Evolutionary conservation across 352 stramenopile species (phyloP).

Genomic region (Globisporangium paddicum): DNA sequence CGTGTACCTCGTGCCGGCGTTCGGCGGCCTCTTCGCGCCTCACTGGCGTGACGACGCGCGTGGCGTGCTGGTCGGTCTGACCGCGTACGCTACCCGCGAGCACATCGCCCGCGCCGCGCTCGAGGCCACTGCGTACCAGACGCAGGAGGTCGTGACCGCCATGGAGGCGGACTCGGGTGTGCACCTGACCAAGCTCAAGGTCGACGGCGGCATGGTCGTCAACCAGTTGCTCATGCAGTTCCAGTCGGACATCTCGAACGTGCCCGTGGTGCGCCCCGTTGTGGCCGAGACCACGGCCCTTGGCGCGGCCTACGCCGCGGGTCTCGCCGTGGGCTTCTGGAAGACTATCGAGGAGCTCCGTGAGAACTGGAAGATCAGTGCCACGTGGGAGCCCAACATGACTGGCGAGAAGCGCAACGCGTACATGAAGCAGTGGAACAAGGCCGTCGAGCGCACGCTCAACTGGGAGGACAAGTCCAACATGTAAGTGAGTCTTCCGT

Average conservation of each 20-base stretch:
- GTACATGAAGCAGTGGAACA: conserved; percentile 74
- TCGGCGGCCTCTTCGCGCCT: conserved; percentile 96
- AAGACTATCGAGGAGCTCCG: conserved; percentile 83
- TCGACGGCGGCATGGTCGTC: conserved; percentile 97
- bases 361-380: conserved; percentile 74
- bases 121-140: conserved; percentile 96
- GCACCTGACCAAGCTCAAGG: conserved; percentile 89
- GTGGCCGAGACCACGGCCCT: conserved; percentile 97
- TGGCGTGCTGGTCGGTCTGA: conserved; percentile 96
- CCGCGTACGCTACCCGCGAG: conserved; percentile 91
- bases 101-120: conserved; percentile 96
- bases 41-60: conserved; percentile 96
- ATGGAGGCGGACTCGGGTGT: conserved; percentile 93
- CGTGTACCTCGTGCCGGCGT: conserved; percentile 98
- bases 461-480: conserved; percentile 66
- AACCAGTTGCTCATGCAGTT: conserved; percentile 99
- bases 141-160: conserved; percentile 91
- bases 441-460: conserved; percentile 79
- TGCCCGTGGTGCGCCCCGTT: conserved; percentile 90
- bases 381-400: conserved; percentile 78
- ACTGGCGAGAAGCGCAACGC: conserved; percentile 41
- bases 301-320: conserved; percentile 96
- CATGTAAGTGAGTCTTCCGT: conserved; percentile 15
- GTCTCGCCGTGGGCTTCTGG: conserved; percentile 96
- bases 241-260: conserved; percentile 95